Evolutionary conservation across 2,329 filamentous ascomycete genomes (phyloP).

Genomic region (Cercospora sojina): DNA sequence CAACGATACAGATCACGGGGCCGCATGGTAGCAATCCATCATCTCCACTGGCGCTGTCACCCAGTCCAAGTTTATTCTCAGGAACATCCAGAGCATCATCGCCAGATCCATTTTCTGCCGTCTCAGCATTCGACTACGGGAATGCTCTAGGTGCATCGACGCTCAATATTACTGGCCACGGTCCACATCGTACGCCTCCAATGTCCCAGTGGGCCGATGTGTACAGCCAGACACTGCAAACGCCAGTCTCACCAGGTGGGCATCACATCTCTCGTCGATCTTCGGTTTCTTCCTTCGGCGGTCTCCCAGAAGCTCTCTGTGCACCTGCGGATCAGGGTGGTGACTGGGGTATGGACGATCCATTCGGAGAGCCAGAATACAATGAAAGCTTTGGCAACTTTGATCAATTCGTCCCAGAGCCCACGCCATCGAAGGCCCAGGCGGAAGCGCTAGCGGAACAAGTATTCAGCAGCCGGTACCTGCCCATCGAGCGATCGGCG

Average conservation of each 20-base stretch:
- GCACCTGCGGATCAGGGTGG: constrained; percentile 11
- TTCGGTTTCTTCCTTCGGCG: constrained; percentile 22
- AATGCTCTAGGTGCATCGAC: neutral
- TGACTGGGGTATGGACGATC: constrained; percentile 14
- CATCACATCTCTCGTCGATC: constrained; percentile 18
- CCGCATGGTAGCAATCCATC: constrained; percentile 19
- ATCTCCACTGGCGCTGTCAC: constrained; percentile 17
- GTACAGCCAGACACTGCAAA: constrained; percentile 16
- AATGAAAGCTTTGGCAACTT: neutral
- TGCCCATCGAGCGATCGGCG: constrained; percentile 17
- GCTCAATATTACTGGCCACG: constrained; percentile 8
- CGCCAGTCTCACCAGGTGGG: constrained; percentile 14
- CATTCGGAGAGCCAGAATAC: constrained; percentile 5
- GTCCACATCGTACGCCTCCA: constrained; percentile 16
- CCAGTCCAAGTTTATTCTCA: constrained; percentile 20
- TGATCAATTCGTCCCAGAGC: neutral
- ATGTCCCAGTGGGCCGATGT: constrained; percentile 20
- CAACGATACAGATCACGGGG: constrained; percentile 21
- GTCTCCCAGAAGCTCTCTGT: constrained; percentile 13
- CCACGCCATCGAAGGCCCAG: constrained; percentile 9
- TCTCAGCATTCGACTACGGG: constrained; percentile 16
- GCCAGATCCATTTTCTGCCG: constrained; percentile 19
- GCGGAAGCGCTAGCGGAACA: constrained; percentile 12
- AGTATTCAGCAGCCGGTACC: constrained; percentile 6
- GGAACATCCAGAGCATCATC: constrained; percentile 21